Conservation (phyloP, 192 early-diverging fungal species). For the Coemansia sp. region DNA sequence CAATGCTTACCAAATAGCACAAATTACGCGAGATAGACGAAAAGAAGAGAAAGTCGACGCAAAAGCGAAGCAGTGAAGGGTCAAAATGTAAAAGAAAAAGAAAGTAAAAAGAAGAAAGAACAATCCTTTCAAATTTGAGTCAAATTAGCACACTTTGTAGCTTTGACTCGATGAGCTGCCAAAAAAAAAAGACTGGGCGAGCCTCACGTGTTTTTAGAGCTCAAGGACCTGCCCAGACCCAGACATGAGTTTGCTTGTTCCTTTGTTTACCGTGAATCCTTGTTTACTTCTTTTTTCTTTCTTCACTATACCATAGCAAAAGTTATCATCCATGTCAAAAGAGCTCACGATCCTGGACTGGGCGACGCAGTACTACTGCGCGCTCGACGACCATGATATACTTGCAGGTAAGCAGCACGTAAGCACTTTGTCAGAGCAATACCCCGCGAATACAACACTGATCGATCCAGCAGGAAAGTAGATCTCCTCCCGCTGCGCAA, state of each 20-base stretch:
- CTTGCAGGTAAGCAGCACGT: constrained; percentile 2
- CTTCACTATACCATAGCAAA: neutral
- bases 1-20: neutral
- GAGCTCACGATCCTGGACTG: constrained; percentile 27
- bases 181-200: neutral
- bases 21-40: neutral
- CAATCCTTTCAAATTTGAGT: neutral
- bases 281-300: neutral
- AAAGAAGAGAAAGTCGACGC: neutral
- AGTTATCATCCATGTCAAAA: neutral
- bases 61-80: neutral
- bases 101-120: neutral
- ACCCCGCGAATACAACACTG: too few relatives aligned
- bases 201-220: neutral
- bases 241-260: neutral
- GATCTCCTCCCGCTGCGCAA: constrained; percentile 20
- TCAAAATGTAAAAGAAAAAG: neutral
- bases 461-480: too few relatives aligned
- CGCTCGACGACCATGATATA: constrained; percentile 28
- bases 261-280: neutral
- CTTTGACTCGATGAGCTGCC: neutral
- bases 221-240: too few relatives aligned
- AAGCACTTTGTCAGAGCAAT: too few relatives aligned
- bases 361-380: constrained; percentile 40
- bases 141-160: neutral